Base-by-base conservation (phyloP, 371 early-diverging fungal genomes). In the Mucor sp. region DNA sequence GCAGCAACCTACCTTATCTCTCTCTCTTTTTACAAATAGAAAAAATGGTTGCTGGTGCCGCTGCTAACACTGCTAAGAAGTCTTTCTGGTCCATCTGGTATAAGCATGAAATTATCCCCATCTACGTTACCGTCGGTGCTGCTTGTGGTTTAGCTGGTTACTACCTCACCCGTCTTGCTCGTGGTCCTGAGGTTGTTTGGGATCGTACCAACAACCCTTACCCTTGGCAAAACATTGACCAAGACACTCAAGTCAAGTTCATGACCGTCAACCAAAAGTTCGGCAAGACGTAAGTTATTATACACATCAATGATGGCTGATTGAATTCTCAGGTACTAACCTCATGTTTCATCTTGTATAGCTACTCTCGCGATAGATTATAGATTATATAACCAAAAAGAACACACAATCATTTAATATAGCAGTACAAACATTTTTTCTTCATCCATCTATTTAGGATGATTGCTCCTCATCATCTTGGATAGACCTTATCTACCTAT, bases 201-300 rank as follows among this genome's bases (percentile, higher is more conserved):
- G 84, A 81, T 59, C 80, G 82, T 61, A 71, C 67, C 64, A 75
- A 73, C 74, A 83, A 83, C 78, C 84, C 84, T 74, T 81, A 79
- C 74, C 84, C 84, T 57, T 84, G 82, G 82, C 80, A 77, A 77
- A 72, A 84, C 84, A 76, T 84, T 75, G 79, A 78, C 65, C 80
- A 84, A 63, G 70, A 78, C 67, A 80, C 80, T 48, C 82, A 84
- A 65, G 78, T 81, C 74, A 84, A 84, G 78, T 60, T 78, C 53
- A 77, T 80, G 77, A 79, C 84, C 60, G 80, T 81, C 72, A 84
- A 84, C 78, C 82, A 81, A 69, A 78, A 84, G 76, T 84, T 81
- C 65, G 79, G 71, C 47, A 84, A 84, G 74, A 68, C 44, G 78
- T 79, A 82, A 78, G 79, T 32, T 21, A 1, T 37, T 55, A 6